phyloP scores from a whole-genome alignment of 768 basidiomycete species.

The Tulasnella sp. region DNA sequence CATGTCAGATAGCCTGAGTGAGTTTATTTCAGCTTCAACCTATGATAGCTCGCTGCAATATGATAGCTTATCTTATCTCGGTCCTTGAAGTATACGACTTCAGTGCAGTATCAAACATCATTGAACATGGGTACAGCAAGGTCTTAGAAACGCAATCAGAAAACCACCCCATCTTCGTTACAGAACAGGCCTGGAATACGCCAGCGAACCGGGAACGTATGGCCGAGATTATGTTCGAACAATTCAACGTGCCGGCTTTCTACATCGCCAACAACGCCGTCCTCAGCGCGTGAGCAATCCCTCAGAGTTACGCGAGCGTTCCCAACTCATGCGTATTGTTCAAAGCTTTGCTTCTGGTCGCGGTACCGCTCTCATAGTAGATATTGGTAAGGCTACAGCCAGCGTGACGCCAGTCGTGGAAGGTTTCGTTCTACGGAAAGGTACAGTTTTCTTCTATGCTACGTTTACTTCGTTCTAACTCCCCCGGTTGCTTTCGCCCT shows the following conservation, averaged over 20 bases:
- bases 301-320: background rate
- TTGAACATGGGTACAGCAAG: constrained; percentile 64
- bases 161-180: constrained; percentile 86
- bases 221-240: constrained; percentile 97
- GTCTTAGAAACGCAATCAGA: constrained; percentile 65
- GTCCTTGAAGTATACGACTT: constrained; percentile 45
- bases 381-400: constrained; percentile 79
- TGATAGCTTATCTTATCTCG: background rate
- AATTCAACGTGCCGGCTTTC: constrained; percentile 88
- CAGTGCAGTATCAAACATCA: constrained; percentile 54
- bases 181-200: constrained; percentile 96
- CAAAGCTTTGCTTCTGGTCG: constrained; percentile 94
- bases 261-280: constrained; percentile 95
- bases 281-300: constrained; percentile 65
- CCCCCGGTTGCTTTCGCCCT: background rate
- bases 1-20: constrained; percentile 75
- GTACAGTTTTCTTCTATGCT: constrained; percentile 29
- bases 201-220: constrained; percentile 84
- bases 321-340: background rate
- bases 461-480: background rate
- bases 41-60: too few relatives aligned
- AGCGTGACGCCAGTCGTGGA: constrained; percentile 95
- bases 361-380: constrained; percentile 92
- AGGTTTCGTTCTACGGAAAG: constrained; percentile 94
- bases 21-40: constrained; percentile 28